phyloP scores from a whole-genome alignment of 129 eudicot species.

The Helianthus annuus region HanXRQr2.0-SUNRISE NC_035437.2:54628422-54628921 shows the following conservation, averaged over 20 bases:
- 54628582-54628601: constrained; percentile 77
- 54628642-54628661: constrained; percentile 73
- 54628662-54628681: constrained; percentile 88
- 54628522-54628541: constrained; percentile 68
- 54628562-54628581: constrained; percentile 75
- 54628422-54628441: constrained; percentile 62
- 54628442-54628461: constrained; percentile 86
- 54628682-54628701: constrained; percentile 87
- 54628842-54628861: constrained; percentile 60
- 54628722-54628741: constrained; percentile 66
- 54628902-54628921: constrained; percentile 96
- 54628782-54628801: constrained; percentile 38
- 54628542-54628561: constrained; percentile 86
- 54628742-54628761: constrained; percentile 59
- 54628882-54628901: constrained; percentile 79
- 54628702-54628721: constrained; percentile 58
- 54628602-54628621: constrained; percentile 87
- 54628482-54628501: constrained; percentile 77
- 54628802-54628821: constrained; percentile 66
- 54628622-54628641: constrained; percentile 80
- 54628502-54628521: constrained; percentile 79
- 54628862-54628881: constrained; percentile 63
- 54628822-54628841: constrained; percentile 76
- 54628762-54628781: constrained; percentile 49
- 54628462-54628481: constrained; percentile 88